Conservation (phyloP, 768 basidiomycete species). For the Lepiota brunneoincarnata region DNA sequence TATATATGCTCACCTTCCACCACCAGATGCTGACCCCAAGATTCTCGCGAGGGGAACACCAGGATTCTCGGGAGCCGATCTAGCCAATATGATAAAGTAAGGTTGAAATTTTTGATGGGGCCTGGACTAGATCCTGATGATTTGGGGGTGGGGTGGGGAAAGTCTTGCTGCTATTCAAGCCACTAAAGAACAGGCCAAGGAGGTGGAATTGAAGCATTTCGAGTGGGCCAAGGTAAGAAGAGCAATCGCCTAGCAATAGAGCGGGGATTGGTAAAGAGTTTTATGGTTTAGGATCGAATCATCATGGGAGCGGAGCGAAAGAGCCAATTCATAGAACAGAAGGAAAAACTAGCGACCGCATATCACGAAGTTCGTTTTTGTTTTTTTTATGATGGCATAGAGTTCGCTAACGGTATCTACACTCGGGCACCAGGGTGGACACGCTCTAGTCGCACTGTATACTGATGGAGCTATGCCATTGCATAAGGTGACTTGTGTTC, state of each 20-base stretch:
- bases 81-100: slow-evolving; percentile 96
- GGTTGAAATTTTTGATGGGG: slow-evolving; percentile 22
- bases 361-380: slow-evolving; percentile 82
- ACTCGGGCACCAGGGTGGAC: slow-evolving; percentile 79
- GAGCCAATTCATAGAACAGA: slow-evolving; percentile 84
- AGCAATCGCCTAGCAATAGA: neutral
- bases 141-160: too few species aligned
- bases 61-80: slow-evolving; percentile 95
- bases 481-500: slow-evolving; percentile 97
- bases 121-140: slow-evolving; percentile 10
- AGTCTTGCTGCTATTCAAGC: slow-evolving; percentile 95
- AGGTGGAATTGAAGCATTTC: slow-evolving; percentile 79
- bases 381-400: slow-evolving; percentile 4
- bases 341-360: slow-evolving; percentile 86
- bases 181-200: slow-evolving; percentile 72
- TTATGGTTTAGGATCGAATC: slow-evolving; percentile 69
- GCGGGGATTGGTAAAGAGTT: neutral
- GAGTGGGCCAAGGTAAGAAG: slow-evolving; percentile 91
- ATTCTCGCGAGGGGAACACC: slow-evolving; percentile 91
- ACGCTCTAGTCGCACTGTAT: slow-evolving; percentile 91
- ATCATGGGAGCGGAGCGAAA: slow-evolving; percentile 96
- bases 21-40: slow-evolving; percentile 77
- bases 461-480: slow-evolving; percentile 95
- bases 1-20: slow-evolving; percentile 13
- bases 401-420: slow-evolving; percentile 10